A percentile compares a stretch with the other conserved stretches of the same genome.
phyloP scores from a whole-genome alignment of 2,329 filamentous ascomycete species.

The Nigrograna mackinnonii region DNA sequence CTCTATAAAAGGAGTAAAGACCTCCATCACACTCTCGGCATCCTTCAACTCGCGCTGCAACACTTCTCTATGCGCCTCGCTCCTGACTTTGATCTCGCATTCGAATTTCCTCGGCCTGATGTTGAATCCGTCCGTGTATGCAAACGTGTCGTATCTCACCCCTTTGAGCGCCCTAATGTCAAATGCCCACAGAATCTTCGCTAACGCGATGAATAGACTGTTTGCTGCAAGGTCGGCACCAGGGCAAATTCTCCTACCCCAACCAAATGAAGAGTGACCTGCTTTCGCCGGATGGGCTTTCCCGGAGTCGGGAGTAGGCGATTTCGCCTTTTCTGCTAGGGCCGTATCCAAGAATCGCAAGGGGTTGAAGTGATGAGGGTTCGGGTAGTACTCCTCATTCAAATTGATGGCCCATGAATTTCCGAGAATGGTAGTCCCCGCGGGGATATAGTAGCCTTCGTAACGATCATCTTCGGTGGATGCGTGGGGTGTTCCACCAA shows the following conservation, averaged over 20 bases:
- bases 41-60: slow-evolving; percentile 30
- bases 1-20: slow-evolving; percentile 39
- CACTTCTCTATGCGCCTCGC: slow-evolving; percentile 29
- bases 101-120: slow-evolving; percentile 41
- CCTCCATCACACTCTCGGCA: slow-evolving; percentile 35
- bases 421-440: slow-evolving; percentile 50
- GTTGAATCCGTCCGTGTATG: slow-evolving; percentile 47
- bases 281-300: slow-evolving; percentile 31
- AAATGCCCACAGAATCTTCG: slow-evolving; percentile 39
- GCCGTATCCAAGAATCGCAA: slow-evolving; percentile 40
- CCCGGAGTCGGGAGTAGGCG: slow-evolving; percentile 14
- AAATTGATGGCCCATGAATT: slow-evolving; percentile 51
- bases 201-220: slow-evolving; percentile 34
- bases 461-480: slow-evolving; percentile 54
- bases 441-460: slow-evolving; percentile 53
- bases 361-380: slow-evolving; percentile 45
- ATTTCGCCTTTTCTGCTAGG: slow-evolving; percentile 19
- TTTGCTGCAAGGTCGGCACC: slow-evolving; percentile 34
- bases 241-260: slow-evolving; percentile 37
- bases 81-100: slow-evolving; percentile 37
- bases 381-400: slow-evolving; percentile 44
- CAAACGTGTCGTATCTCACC: slow-evolving; percentile 41
- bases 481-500: slow-evolving; percentile 53
- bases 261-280: slow-evolving; percentile 40
- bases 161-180: slow-evolving; percentile 35